phyloP scores from a whole-genome alignment of 345 rosid genomes.

The Psidium friedrichsthalianum region DNA sequence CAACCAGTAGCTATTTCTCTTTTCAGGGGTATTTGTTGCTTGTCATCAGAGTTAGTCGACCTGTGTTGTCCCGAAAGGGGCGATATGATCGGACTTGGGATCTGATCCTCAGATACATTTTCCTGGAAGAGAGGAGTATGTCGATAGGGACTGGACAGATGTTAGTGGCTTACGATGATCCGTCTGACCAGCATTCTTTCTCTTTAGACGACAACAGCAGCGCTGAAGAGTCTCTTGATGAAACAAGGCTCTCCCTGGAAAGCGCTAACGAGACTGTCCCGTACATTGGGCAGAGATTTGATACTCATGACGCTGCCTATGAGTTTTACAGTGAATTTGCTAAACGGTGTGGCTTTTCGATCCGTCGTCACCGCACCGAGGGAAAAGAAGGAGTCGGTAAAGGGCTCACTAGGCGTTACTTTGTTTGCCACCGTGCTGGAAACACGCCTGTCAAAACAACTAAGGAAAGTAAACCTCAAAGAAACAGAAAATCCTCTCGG shows the following conservation, averaged over 20 bases:
- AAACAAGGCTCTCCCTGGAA: slow-evolving; percentile 63
- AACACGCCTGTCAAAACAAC: slow-evolving; percentile 75
- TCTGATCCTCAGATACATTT: slow-evolving; percentile 8
- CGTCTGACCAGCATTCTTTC: slow-evolving; percentile 71
- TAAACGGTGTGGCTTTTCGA: slow-evolving; percentile 81
- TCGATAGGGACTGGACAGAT: slow-evolving; percentile 65
- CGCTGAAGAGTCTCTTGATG: slow-evolving; percentile 77
- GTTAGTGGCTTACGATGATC: slow-evolving; percentile 67
- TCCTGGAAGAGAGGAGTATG: slow-evolving; percentile 27
- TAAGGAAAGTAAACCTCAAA: slow-evolving; percentile 69
- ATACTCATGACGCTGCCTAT: slow-evolving; percentile 84
- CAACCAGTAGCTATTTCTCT: neutral
- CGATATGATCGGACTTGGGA: neutral
- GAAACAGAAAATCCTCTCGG: slow-evolving; percentile 83
- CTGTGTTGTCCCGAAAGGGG: slow-evolving; percentile 1
- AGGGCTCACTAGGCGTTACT: slow-evolving; percentile 91
- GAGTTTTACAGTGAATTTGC: slow-evolving; percentile 85
- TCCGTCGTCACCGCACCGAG: slow-evolving; percentile 91
- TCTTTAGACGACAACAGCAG: slow-evolving; percentile 80
- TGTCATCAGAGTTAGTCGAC: neutral
- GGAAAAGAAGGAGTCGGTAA: slow-evolving; percentile 96
- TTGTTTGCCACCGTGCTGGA: slow-evolving; percentile 97
- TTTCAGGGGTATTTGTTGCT: neutral
- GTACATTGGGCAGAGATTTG: slow-evolving; percentile 74
- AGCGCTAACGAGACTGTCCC: slow-evolving; percentile 52